Evolutionary conservation across 768 basidiomycete genomes (phyloP).

Genomic region (Harrya chromipes): DNA sequence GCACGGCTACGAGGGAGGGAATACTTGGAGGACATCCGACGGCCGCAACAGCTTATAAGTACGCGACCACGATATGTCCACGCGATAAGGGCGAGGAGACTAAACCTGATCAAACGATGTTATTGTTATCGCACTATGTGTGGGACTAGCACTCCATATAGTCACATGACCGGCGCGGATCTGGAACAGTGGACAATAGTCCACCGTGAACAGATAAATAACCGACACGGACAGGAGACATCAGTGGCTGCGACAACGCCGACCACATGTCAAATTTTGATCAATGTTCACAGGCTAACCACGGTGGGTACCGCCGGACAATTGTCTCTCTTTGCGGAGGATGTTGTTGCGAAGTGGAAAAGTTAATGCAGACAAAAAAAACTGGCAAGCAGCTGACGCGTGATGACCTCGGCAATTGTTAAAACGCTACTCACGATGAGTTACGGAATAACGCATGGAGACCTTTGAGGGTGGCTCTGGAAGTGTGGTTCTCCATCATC

Average conservation of each 20-base stretch:
- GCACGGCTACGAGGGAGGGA: constrained; percentile 26
- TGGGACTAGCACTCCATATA: neutral
- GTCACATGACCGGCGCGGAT: constrained; percentile 20
- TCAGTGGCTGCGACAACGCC: constrained; percentile 16
- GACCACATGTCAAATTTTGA: neutral
- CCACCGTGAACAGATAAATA: constrained; percentile 2
- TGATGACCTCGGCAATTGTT: neutral
- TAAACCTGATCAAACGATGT: constrained; percentile 25
- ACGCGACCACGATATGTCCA: constrained; percentile 9
- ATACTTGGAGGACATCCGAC: neutral
- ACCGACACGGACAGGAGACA: neutral
- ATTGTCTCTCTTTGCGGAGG: constrained; percentile 13
- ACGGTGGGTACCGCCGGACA: neutral
- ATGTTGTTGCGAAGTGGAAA: neutral
- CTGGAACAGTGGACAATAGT: constrained; percentile 25
- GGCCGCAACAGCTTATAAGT: constrained; percentile 16
- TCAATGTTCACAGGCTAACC: constrained; percentile 9
- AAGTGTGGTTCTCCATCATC: neutral
- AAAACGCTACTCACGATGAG: constrained; percentile 8
- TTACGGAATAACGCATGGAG: no score
- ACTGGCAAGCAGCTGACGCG: neutral
- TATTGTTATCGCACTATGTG: constrained; percentile 19
- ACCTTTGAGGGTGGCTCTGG: neutral
- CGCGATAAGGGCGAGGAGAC: constrained; percentile 7
- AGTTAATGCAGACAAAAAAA: constrained; percentile 3